Conservation (phyloP, 2,329 filamentous ascomycete species). For the Epichloe uncinata region DNA sequence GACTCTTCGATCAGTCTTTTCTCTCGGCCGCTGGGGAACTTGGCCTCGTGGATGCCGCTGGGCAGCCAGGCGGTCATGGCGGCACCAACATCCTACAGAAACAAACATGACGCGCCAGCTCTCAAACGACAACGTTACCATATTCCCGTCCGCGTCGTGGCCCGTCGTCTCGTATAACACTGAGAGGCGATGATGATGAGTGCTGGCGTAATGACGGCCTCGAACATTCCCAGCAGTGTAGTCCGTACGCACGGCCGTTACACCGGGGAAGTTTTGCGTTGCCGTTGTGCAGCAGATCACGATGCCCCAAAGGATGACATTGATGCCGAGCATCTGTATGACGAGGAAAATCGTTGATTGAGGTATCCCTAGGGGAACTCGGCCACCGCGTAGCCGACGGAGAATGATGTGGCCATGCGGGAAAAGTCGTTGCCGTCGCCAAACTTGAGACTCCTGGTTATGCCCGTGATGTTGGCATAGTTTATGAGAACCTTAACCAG, state of each 20-base stretch:
- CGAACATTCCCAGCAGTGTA: constrained; percentile 29
- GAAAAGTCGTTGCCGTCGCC: constrained; percentile 17
- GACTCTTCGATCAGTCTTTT: constrained; percentile 40
- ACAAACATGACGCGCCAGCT: constrained; percentile 42
- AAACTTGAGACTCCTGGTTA: constrained; percentile 17
- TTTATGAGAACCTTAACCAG: constrained; percentile 17
- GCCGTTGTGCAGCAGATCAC: constrained; percentile 31
- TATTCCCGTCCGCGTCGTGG: constrained; percentile 29
- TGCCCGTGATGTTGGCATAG: constrained; percentile 19
- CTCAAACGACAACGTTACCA: constrained; percentile 15
- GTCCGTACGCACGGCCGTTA: constrained; percentile 26
- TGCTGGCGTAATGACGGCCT: too few species aligned
- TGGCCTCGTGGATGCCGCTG: constrained; percentile 14
- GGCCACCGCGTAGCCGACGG: constrained; percentile 16
- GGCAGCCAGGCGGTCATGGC: constrained; percentile 31
- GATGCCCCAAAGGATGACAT: constrained; percentile 21
- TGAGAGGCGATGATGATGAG: constrained; percentile 27
- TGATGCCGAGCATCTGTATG: constrained; percentile 20
- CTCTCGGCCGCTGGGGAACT: constrained; percentile 11
- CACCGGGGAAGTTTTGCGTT: constrained; percentile 25
- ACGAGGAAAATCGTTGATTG: constrained; percentile 20
- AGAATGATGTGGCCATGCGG: constrained; percentile 19
- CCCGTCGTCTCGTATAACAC: constrained; percentile 29
- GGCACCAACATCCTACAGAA: constrained; percentile 32
- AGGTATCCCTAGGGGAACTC: constrained; percentile 18